Base-by-base conservation (phyloP, 805 yeast species). In the Ogataea ramenticola region DNA sequence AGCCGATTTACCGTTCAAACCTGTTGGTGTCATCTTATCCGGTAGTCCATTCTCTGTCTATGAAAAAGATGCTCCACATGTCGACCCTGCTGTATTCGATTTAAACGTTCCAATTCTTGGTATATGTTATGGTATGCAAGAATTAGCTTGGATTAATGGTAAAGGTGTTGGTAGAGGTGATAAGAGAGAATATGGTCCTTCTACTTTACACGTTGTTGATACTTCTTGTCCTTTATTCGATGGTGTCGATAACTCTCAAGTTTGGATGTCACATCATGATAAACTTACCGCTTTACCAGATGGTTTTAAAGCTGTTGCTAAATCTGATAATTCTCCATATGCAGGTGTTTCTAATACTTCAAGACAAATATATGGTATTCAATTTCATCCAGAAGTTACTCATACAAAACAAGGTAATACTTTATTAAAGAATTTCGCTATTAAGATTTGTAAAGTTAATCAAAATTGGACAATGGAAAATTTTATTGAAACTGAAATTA, bases 261-360 rank as follows among this genome's bases (percentile, higher is more conserved):
- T 93, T 49, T 93, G 99, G 99, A 93, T 93, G 99, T 90, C 98
- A 40, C 99, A 93, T 68, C 96, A 96, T 61, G 99, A 93, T 71
- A 93, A 93, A 74, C 76, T 93, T 60, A 81, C 80, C 57, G 86
- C 91, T 43, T 76, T 93, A 55, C 99, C 99, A 57, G 75, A 77
- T 38, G 96, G 95, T 34, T 93, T 79, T 77, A 80, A 82, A 65
- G 78, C 85, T 48, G 88, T 90, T 49, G 99, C 97, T 44, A 80
- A 88, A 36, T 84, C 96, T 44, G 87, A 76, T 55, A 93, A 93
- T 77, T 93, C 98, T 36, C 99, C 98, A 46, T 93, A 61, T 70
- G 95, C 96, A 57, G 98, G 95, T 63, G 83, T 93, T 65, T 80
- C 89, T 45, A 82, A 87, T 67, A 79, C 75, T 60, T 62, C 72